phyloP scores from a whole-genome alignment of 768 basidiomycete species.

The Rhodosporidiobolus odoratus region DNA sequence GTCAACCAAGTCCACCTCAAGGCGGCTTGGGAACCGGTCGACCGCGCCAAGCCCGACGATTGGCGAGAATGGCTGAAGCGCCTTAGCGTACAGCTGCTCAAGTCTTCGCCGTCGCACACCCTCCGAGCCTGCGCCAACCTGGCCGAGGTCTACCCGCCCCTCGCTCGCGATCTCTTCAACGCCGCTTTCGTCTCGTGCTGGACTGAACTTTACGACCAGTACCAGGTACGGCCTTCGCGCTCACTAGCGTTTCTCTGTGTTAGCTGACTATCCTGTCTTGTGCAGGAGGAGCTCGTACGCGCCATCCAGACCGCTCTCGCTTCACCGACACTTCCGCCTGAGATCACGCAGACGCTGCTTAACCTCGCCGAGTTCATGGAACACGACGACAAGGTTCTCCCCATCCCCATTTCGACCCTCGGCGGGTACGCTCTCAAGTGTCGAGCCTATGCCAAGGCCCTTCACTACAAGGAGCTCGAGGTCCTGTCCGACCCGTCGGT shows the following conservation, averaged over 20 bases:
- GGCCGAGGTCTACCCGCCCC: slow-evolving; percentile 81
- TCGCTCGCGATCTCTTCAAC: slow-evolving; percentile 93
- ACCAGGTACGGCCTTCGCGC: slow-evolving; percentile 60
- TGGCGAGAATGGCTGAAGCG: slow-evolving; percentile 95
- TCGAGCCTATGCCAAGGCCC: slow-evolving; percentile 91
- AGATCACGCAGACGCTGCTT: slow-evolving; percentile 81
- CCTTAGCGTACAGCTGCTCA: slow-evolving; percentile 90
- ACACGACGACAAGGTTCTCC: slow-evolving; percentile 91
- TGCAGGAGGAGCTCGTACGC: slow-evolving; percentile 85
- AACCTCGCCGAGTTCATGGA: slow-evolving; percentile 99
- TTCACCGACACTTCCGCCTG: slow-evolving; percentile 69
- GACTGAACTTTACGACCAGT: slow-evolving; percentile 90
- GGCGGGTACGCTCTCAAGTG: slow-evolving; percentile 90
- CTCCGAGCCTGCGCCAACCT: slow-evolving; percentile 90
- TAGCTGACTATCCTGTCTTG: neutral
- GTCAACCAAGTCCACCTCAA: slow-evolving; percentile 97
- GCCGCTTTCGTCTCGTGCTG: slow-evolving; percentile 98
- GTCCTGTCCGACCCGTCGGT: slow-evolving; percentile 84
- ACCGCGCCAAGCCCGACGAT: slow-evolving; percentile 56
- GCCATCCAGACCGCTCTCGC: slow-evolving; percentile 77
- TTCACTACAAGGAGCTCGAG: slow-evolving; percentile 97
- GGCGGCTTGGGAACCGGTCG: slow-evolving; percentile 82
- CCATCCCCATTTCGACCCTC: slow-evolving; percentile 85
- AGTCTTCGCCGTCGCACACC: slow-evolving; percentile 97
- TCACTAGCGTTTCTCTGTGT: neutral